Base-by-base conservation (phyloP, 331 rosid genomes). In the Phaseolus coccineus region DNA sequence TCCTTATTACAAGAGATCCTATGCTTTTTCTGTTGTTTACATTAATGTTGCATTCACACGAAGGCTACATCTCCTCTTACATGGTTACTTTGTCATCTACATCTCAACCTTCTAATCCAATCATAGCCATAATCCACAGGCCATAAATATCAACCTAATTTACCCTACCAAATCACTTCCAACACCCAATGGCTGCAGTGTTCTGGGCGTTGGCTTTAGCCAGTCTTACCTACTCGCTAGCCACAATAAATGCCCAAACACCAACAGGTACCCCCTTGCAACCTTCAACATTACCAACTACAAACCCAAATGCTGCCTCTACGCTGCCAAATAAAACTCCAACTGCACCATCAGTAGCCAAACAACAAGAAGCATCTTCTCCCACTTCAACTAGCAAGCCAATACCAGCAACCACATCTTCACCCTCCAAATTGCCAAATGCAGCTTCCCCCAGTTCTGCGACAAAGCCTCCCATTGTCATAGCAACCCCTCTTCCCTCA, bases 51-150 rank as follows among this genome's bases (percentile, higher is more conserved):
- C 86, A 75, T 77, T 87, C 89, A 78, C 56, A 65, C 37, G 97
- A 94, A 76, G 68, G 66, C 72, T 80, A 73, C 91, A 3, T 76
- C 71, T 89, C 90, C 82, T 84, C 90, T 85, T 84, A 76, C 88
- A 65, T 85, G 82, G 47, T 2, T 87, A 61, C 42, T 22, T 9
- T 42, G 55, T 39, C 35, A 42, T 42, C 35, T 67, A 67, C 84
- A 13, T 62, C 67, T 79, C 82, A 76, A 74, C 86, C 74, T 35
- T 10, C 62, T 12, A 69, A 52, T 30, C n/a, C 74, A 16, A 64
- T 64, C 48, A 64, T 35, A 64, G 40, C 46, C 52, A 80, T 50
- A 76, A 73, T 75, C 78, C 67, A 77, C 16, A 44, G 25, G 15
- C 76, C 50, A 83, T 81, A 78, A 91, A 82, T 88, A 83, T 62